Evolutionary conservation across 176 grass and related monocot genomes (phyloP), one percentile per base, ranked within the genome.

Genomic region (Ensete glaucum): DNA sequence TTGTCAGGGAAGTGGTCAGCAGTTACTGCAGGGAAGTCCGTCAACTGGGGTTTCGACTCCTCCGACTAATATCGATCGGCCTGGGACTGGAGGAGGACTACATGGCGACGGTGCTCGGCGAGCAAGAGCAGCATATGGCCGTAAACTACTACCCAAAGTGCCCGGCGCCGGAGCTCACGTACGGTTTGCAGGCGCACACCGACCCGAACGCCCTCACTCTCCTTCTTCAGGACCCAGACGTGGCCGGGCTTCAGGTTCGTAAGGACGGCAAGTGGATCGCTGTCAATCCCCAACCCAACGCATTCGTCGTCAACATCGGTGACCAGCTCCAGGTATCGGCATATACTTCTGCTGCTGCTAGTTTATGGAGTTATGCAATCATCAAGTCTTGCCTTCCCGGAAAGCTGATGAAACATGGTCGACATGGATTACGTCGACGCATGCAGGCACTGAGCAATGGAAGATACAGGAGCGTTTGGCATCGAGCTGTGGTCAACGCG

Each of bases 91-190:
- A 86, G 22, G 83, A 77, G 58, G 79, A 81, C 62, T 80, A 92
- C 81, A 96, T 96, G 87, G 92, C 82, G 85, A 65, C 73, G n/a
- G 89, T 85, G 67, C 85, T 96, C 78, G 89, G 89, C 26, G 73
- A 81, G 67, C 92, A 96, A 0, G 89, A 84, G 1, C 92, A 96
- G 76, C 92, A 92, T 78, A 96, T 96, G 92, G 92, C 87, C 11
- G 82, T 96, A 66, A 96, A 96, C 72, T 96, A 96, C 79, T 96
- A 96, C 73, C 92, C 92, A 13, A 87, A 82, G 23, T 96, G 92
- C 80, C 92, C 87, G 64, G 87, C 92, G 80, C 92, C 92, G 26
- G 92, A 96, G 76, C 92, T 92, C 11, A 96, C 92, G 29, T 96
- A 88, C 58, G 92, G 92, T 1, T 72, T 96, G 7, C 92, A 89